Conservation (phyloP, 2,329 filamentous ascomycete genomes). For the Monosporascus cannonballus region DNA sequence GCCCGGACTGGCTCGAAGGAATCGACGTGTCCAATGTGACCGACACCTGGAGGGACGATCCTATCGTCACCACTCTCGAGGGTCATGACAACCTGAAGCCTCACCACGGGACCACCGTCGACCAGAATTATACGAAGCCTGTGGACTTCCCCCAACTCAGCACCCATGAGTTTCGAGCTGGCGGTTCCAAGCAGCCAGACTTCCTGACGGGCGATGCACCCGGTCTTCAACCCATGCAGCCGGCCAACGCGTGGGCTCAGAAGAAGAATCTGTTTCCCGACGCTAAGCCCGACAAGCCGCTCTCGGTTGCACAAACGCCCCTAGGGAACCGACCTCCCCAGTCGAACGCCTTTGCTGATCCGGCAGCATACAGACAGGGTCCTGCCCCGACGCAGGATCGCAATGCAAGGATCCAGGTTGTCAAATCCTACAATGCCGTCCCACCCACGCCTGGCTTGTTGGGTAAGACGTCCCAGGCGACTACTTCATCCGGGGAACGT, state of each 20-base stretch:
- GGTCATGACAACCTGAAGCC: background rate
- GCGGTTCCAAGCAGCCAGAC: conserved; percentile 12
- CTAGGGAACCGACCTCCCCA: background rate
- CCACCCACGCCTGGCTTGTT: conserved; percentile 4
- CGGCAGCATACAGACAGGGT: background rate
- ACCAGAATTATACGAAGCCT: conserved; percentile 4
- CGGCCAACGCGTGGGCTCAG: conserved; percentile 14
- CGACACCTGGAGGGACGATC: conserved; percentile 1
- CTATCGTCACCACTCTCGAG: conserved; percentile 5
- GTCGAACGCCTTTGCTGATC: background rate
- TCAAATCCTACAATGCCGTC: background rate
- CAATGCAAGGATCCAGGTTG: background rate
- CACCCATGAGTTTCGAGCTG: conserved; percentile 9
- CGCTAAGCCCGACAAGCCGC: conserved; percentile 6
- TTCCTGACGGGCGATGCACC: conserved; percentile 9
- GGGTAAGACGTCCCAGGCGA: conserved; percentile 11
- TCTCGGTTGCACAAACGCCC: conserved; percentile 5
- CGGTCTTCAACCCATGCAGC: conserved; percentile 4
- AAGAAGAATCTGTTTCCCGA: conserved; percentile 22
- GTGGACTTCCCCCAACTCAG: conserved; percentile 8
- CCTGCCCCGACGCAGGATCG: background rate
- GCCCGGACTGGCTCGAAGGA: conserved; percentile 8
- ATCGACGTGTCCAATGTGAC: background rate
- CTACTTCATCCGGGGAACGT: conserved; percentile 5
- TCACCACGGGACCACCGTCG: background rate